Conservation (phyloP, 306 rosid genomes). For the Pyrus betulifolia region DNA sequence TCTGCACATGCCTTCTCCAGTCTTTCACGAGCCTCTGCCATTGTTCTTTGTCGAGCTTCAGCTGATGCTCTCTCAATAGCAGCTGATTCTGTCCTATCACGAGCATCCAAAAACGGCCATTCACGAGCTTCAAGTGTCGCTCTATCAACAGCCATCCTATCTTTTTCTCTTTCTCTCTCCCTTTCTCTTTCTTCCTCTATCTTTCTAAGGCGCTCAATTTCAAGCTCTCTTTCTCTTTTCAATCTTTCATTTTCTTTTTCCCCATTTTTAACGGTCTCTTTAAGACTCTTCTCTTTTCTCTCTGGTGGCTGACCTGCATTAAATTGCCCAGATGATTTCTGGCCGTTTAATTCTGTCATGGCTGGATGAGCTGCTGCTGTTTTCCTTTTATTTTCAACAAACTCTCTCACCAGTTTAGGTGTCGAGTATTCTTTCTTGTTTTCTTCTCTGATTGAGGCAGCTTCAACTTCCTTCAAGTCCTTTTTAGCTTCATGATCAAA, state of each 20-base stretch:
- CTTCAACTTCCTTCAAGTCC: constrained; percentile 22
- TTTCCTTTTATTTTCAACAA: constrained; percentile 30
- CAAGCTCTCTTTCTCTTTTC: constrained; percentile 56
- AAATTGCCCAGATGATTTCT: constrained; percentile 30
- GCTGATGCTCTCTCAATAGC: constrained; percentile 77
- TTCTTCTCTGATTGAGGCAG: constrained; percentile 23
- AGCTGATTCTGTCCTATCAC: constrained; percentile 70
- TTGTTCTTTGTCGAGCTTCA: constrained; percentile 83
- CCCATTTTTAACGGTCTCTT: constrained; percentile 24
- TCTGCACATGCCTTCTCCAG: constrained; percentile 93
- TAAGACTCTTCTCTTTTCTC: constrained; percentile 38
- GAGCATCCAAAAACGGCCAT: constrained; percentile 51
- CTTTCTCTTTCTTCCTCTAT: constrained; percentile 84
- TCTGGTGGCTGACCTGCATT: constrained; percentile 33
- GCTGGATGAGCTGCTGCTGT: constrained; percentile 27
- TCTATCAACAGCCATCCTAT: constrained; percentile 73
- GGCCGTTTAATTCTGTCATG: constrained; percentile 25
- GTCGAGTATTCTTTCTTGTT: constrained; percentile 20
- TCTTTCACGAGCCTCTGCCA: constrained; percentile 83
- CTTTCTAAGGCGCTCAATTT: constrained; percentile 60
- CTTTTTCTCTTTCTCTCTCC: constrained; percentile 95
- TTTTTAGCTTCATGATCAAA: constrained; percentile 28
- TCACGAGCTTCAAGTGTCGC: constrained; percentile 74
- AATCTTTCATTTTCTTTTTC: constrained; percentile 54
- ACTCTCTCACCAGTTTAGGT: constrained; percentile 21